These are phyloP conservation scores for Mrakiaceae sp. DNA, from an alignment of 1,284 basidiomycete genomes.

Conservation along the genomic window DNA sequence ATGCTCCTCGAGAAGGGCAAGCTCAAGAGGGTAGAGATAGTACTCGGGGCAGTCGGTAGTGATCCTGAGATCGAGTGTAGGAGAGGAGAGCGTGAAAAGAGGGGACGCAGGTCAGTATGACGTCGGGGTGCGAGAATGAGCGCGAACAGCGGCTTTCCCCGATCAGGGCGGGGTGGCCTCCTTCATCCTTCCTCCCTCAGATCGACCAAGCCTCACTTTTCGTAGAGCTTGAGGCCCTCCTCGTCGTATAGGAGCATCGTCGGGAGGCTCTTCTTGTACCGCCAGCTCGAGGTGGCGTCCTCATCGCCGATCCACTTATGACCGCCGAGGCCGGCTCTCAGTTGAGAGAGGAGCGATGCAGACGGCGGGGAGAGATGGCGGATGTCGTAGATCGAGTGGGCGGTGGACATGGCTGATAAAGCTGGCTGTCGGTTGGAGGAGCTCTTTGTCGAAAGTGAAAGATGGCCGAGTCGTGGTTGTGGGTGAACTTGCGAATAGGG, in stretches of 20 bases:
- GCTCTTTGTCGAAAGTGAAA: too few relatives aligned
- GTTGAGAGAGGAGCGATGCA: slow-evolving; percentile 8
- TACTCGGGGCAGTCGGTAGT: slow-evolving; percentile 74
- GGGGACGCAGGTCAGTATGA: neutral
- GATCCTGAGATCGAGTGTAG: slow-evolving; percentile 37
- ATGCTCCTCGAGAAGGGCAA: slow-evolving; percentile 39
- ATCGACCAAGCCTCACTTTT: slow-evolving; percentile 31
- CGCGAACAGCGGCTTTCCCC: too few relatives aligned
- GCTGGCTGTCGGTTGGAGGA: too few relatives aligned
- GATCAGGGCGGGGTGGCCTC: too few relatives aligned
- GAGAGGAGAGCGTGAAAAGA: neutral
- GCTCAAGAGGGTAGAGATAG: slow-evolving; percentile 61
- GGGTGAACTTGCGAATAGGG: too few relatives aligned
- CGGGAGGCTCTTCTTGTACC: slow-evolving; percentile 53
- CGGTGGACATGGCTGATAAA: too few relatives aligned
- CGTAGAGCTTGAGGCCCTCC: slow-evolving; percentile 67
- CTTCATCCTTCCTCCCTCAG: neutral
- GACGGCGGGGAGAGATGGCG: slow-evolving; percentile 13
- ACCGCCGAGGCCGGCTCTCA: neutral
- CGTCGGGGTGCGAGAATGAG: too few relatives aligned
- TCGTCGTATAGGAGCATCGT: slow-evolving; percentile 83
- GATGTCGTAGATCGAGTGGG: slow-evolving; percentile 6
- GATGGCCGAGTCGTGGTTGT: too few relatives aligned
- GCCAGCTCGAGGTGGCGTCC: slow-evolving; percentile 26
- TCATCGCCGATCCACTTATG: neutral